Evolutionary conservation across 2,329 filamentous ascomycete species (phyloP), one percentile per base, ranked within the genome.

Genomic region (Macrophomina tecta): DNA sequence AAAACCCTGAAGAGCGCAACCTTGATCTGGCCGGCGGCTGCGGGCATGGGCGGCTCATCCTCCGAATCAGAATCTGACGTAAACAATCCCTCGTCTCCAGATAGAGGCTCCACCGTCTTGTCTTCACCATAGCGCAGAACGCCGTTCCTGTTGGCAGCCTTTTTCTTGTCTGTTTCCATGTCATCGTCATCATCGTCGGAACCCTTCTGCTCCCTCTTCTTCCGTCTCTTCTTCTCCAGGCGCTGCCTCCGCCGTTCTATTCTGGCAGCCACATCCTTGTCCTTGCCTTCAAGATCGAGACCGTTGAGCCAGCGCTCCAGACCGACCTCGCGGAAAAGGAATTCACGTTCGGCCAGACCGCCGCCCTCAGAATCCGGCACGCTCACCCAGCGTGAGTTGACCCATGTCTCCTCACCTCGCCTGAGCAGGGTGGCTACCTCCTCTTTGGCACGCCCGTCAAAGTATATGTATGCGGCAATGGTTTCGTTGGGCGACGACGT

Each of bases 381-480:
- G 76, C 96, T 94, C 60, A 99, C 95, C 95, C 95, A 99, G 73
- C 95, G 87, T 66, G 93, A 97, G 76, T 98, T 99, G 30, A 99
- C 96, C 95, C 95, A 99, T 1, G 95, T 99, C 81, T 99, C 95
- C 77, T 98, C 95, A 30, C 95, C 94, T 12, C 94, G 91, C 65
- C 95, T 87, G 63, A 99, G 84, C 67, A 99, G 83, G 12, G 95
- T 99, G 63, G 95, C 95, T 3, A 99, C 96, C 81, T 99, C 95
- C 78, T 99, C 95, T 79, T 99, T 99, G 68, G 88, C 87, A 69
- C 95, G 86, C 18, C 95, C 95, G 79, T 99, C 95, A 76, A 99
- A 99, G 82, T 99, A 99, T 73, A 99, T 98, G 79, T 99, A 99
- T 45, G 94, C 95, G 38, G 95, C 95, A 73, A 99, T 94, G 14